These are phyloP conservation scores for Trichoderma afroharzianum DNA, from an alignment of 2,329 filamentous ascomycete genomes.

Conservation along the genomic window DNA sequence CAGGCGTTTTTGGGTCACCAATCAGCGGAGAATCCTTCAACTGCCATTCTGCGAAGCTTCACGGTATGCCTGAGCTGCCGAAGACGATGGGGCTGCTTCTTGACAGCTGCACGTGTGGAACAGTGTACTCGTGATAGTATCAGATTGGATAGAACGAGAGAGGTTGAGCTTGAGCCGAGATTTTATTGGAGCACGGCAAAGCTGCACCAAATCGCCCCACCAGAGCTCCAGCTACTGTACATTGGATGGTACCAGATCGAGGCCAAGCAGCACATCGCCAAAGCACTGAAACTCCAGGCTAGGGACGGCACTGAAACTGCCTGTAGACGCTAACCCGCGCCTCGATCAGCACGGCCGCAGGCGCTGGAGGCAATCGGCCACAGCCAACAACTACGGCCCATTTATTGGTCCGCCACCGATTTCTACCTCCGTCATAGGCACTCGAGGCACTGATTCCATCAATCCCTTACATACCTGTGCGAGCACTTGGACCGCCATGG, in stretches of 20 bases:
- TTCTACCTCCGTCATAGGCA: background rate
- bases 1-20: constrained; percentile 10
- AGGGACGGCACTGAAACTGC: background rate
- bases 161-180: background rate
- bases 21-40: background rate
- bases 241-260: background rate
- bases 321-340: background rate
- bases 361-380: background rate
- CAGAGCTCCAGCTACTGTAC: background rate
- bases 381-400: background rate
- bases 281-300: background rate
- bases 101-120: background rate
- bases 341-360: background rate
- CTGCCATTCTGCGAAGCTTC: background rate
- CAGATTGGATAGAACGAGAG: background rate
- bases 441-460: background rate
- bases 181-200: background rate
- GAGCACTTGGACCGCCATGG: background rate
- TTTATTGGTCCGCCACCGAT: constrained; percentile 11
- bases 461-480: background rate
- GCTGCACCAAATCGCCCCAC: background rate
- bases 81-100: background rate
- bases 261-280: background rate
- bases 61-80: background rate
- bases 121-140: background rate